Base-by-base conservation (phyloP, 2,329 filamentous ascomycete genomes). In the Hypoxylon sp. region DNA sequence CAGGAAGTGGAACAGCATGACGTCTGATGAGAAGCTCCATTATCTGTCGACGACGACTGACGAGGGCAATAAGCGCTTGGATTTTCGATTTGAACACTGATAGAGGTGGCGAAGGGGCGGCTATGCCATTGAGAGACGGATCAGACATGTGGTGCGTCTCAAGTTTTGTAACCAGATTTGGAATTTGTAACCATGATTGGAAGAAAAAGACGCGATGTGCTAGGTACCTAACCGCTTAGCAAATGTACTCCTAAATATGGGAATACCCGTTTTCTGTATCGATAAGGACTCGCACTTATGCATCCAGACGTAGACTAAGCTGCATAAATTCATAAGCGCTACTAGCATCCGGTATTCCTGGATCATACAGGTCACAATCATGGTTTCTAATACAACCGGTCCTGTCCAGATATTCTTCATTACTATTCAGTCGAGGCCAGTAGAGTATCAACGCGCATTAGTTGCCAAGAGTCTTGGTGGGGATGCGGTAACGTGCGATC, bases 1-100 rank as follows among this genome's bases (percentile, higher is more conserved):
- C 14, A 64, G 61, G 38, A 74, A 77, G 24, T 87, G 84, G 84
- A 73, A 78, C 22, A 73, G 73, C 2, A 81, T 86, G 81, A 80
- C 72, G 4, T 72, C 75, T 11, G 80, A 82, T 16, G 80, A 85
- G 68, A 80, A 80, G 70, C 74, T 77, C 1, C 61, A 79, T 9
- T 88, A 88, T 72, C 74, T 85, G 1, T 70, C 72, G 12, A 78
- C 72, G 0, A 83, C 79, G 3, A 78, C 67, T 7, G 75, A 80
- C n/a, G 75, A 80, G 54, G 82, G 82, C 6, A 82, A 78, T 53
- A 80, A 80, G 67, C 73, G 76, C 68, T 65, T 81, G 38, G 79
- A 81, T 67, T 81, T 82, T 50, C 70, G 76, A 51, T 81, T 81
- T 67, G 74, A 76, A 11, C 77, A 80, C 52, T 81, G 20, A 59